phyloP scores from a whole-genome alignment of 2,329 filamentous ascomycete genomes.

The Neofusicoccum kwambonambiense region DNA sequence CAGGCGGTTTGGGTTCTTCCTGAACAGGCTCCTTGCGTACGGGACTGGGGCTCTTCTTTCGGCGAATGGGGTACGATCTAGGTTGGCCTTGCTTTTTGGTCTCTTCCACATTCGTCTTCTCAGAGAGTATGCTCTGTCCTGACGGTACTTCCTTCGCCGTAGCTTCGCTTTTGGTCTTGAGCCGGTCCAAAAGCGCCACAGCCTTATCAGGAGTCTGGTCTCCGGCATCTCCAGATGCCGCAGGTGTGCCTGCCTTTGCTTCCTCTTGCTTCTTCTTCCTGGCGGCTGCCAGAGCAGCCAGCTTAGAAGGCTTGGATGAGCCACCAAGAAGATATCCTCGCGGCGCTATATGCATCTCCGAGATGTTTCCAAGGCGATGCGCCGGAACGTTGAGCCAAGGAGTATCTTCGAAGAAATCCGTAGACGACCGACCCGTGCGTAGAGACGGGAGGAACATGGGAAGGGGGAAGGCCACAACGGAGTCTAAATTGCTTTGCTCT shows the following conservation, averaged over 20 bases:
- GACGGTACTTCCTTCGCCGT: neutral
- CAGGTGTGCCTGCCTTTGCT: slow-evolving; percentile 40
- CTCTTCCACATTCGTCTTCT: slow-evolving; percentile 27
- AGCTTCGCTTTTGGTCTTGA: slow-evolving; percentile 33
- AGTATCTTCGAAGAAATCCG: slow-evolving; percentile 75
- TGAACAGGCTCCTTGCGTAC: neutral
- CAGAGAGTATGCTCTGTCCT: slow-evolving; percentile 16
- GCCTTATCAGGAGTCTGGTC: slow-evolving; percentile 32
- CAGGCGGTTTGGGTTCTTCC: neutral
- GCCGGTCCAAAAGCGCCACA: slow-evolving; percentile 45
- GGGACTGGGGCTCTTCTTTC: slow-evolving; percentile 11
- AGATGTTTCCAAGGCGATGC: slow-evolving; percentile 61
- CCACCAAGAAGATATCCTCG: slow-evolving; percentile 76
- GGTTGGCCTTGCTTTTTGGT: neutral
- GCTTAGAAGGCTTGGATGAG: slow-evolving; percentile 75
- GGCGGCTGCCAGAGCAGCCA: slow-evolving; percentile 84
- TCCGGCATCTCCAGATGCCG: slow-evolving; percentile 8
- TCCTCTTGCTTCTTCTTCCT: slow-evolving; percentile 79
- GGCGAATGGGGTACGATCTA: neutral
- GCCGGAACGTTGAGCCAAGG: slow-evolving; percentile 77
- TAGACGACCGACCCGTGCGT: slow-evolving; percentile 38
- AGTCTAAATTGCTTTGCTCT: neutral
- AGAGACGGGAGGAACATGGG: slow-evolving; percentile 11
- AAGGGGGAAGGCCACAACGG: slow-evolving; percentile 9
- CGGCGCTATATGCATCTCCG: slow-evolving; percentile 60